These are phyloP conservation scores for Tolypocladium tropicale DNA, from an alignment of 2,329 filamentous ascomycete species.

Conservation along the genomic window DNA sequence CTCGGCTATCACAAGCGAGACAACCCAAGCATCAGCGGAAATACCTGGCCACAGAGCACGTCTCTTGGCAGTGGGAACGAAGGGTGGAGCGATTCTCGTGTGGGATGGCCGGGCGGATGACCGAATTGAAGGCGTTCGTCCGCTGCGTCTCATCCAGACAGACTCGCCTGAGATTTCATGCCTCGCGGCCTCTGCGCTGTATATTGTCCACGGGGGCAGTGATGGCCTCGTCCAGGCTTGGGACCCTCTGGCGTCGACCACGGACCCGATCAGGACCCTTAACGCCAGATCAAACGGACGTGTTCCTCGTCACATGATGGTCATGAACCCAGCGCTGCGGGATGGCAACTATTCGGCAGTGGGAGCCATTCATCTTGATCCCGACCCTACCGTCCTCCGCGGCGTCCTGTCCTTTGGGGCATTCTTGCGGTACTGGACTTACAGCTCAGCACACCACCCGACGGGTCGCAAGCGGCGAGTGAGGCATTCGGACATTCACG, in stretches of 20 bases:
- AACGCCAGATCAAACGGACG: constrained; percentile 77
- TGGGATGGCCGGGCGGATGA: constrained; percentile 70
- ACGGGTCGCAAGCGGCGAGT: constrained; percentile 69
- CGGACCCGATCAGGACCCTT: constrained; percentile 71
- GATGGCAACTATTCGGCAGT: constrained; percentile 72
- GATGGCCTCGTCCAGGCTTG: constrained; percentile 93
- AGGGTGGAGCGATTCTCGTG: constrained; percentile 62
- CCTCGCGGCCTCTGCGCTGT: constrained; percentile 73
- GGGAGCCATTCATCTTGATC: constrained; percentile 76
- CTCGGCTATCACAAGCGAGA: constrained; percentile 32
- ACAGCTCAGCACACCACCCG: constrained; percentile 71
- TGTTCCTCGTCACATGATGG: constrained; percentile 60
- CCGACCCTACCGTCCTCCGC: constrained; percentile 74
- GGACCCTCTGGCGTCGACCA: constrained; percentile 81
- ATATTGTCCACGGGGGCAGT: constrained; percentile 85
- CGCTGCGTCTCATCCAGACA: constrained; percentile 76
- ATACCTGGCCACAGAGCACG: constrained; percentile 79
- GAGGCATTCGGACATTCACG: constrained; percentile 53
- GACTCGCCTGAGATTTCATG: constrained; percentile 82
- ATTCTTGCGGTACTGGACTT: constrained; percentile 86
- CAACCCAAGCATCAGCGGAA: constrained; percentile 36
- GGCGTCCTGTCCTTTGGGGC: constrained; percentile 82
- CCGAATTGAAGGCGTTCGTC: constrained; percentile 40
- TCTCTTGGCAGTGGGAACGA: constrained; percentile 72
- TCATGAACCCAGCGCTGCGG: constrained; percentile 45